These are phyloP conservation scores for Candida cerambycidarum DNA, from an alignment of 805 yeast genomes.

Conservation along the genomic window DNA sequence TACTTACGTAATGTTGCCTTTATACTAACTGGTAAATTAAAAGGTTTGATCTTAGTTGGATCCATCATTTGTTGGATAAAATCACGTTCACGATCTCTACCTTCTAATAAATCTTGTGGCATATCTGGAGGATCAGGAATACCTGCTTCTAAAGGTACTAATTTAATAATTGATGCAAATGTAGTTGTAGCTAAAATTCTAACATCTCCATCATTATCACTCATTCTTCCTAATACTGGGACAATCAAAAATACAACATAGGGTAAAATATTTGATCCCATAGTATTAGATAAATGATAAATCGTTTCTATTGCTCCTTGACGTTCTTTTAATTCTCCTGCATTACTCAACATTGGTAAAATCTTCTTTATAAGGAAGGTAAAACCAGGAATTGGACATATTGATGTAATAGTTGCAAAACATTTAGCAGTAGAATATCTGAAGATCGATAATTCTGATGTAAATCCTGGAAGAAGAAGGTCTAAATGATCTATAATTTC, in stretches of 20 bases:
- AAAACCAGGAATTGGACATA: slow-evolving; percentile 68
- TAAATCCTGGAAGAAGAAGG: slow-evolving; percentile 53
- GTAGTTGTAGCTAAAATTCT: slow-evolving; percentile 91
- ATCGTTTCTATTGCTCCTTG: slow-evolving; percentile 94
- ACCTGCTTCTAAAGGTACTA: slow-evolving; percentile 97
- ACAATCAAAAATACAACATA: slow-evolving; percentile 94
- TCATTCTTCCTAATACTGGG: slow-evolving; percentile 96
- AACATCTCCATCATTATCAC: slow-evolving; percentile 88
- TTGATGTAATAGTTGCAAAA: slow-evolving; percentile 73
- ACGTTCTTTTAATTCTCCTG: slow-evolving; percentile 66
- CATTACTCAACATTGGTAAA: slow-evolving; percentile 78
- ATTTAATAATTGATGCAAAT: slow-evolving; percentile 90
- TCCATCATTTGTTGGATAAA: slow-evolving; percentile 98
- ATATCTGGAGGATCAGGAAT: slow-evolving; percentile 92
- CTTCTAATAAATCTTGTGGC: slow-evolving; percentile 78
- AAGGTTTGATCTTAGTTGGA: slow-evolving; percentile 83
- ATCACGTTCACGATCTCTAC: slow-evolving; percentile 91
- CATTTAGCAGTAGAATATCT: slow-evolving; percentile 90
- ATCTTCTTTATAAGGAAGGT: slow-evolving; percentile 75
- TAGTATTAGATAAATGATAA: slow-evolving; percentile 76
- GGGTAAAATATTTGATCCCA: slow-evolving; percentile 90
- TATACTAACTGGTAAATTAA: slow-evolving; percentile 84
- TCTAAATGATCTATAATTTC: slow-evolving; percentile 47
- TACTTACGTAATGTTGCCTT: slow-evolving; percentile 91
- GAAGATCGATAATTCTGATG: slow-evolving; percentile 74